A percentile compares a stretch with the other conserved stretches of the same genome.
These are phyloP conservation scores for Rhizoclosmatium globosum DNA, from an alignment of 192 early-diverging fungal species.

Conservation along the genomic window DNA sequence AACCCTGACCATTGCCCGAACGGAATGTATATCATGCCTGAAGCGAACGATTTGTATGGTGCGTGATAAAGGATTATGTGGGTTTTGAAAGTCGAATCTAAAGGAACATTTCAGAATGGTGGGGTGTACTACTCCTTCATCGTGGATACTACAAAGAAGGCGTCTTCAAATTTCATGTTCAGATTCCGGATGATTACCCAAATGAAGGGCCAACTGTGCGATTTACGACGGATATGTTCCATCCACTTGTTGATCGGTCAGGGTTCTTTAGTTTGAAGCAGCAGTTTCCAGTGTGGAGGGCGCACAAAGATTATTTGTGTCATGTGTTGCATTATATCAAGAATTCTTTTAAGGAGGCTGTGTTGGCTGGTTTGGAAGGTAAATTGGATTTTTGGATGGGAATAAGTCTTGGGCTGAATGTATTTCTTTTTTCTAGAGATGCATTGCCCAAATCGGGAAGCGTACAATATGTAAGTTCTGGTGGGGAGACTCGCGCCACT, in stretches of 20 bases:
- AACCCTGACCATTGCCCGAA: slow-evolving; percentile 84
- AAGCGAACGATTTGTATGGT: slow-evolving; percentile 70
- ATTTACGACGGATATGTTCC: slow-evolving; percentile 81
- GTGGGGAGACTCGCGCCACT: not conserved
- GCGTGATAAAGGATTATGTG: slow-evolving; percentile 19
- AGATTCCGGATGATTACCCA: slow-evolving; percentile 86
- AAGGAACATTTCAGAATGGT: slow-evolving; percentile 68
- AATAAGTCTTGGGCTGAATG: not conserved
- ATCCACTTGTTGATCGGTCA: slow-evolving; percentile 81
- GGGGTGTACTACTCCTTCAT: slow-evolving; percentile 87
- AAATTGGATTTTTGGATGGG: not conserved
- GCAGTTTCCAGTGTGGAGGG: slow-evolving; percentile 84
- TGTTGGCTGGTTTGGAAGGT: slow-evolving; percentile 69
- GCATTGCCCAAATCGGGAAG: slow-evolving; percentile 70
- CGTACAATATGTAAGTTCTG: slow-evolving; percentile 62
- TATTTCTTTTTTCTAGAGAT: slow-evolving; percentile 48
- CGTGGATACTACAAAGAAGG: slow-evolving; percentile 89
- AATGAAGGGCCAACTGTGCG: slow-evolving; percentile 69
- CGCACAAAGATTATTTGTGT: slow-evolving; percentile 82
- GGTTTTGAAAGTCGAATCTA: not conserved
- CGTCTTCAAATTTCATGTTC: slow-evolving; percentile 87
- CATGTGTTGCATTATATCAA: slow-evolving; percentile 90
- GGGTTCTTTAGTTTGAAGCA: slow-evolving; percentile 72
- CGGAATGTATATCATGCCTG: slow-evolving; percentile 89
- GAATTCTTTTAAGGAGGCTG: slow-evolving; percentile 82